phyloP scores from a whole-genome alignment of 768 basidiomycete species.

The Baorangia bicolor region DNA sequence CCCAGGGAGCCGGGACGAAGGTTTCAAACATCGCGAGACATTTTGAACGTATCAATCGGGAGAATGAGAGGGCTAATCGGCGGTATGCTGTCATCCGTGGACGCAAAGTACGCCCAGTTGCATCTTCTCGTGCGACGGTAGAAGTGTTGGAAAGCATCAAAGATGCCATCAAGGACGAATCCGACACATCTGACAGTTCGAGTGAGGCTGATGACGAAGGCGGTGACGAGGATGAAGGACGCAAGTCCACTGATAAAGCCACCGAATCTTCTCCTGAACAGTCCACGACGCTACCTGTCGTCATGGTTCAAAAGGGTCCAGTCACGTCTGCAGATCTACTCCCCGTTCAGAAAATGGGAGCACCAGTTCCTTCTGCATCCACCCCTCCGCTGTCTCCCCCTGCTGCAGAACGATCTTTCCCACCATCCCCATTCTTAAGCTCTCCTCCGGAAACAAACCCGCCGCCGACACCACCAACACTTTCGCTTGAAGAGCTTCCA shows the following conservation, averaged over 20 bases:
- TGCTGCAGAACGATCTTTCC: constrained; percentile 31
- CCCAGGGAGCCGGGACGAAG: constrained; percentile 54
- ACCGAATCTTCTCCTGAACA: constrained; percentile 34
- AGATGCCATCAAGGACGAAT: constrained; percentile 88
- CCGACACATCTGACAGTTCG: constrained; percentile 67
- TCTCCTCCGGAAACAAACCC: constrained; percentile 37
- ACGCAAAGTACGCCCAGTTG: constrained; percentile 85
- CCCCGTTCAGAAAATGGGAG: constrained; percentile 32
- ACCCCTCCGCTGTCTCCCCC: constrained; percentile 31
- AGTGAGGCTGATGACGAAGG: constrained; percentile 68
- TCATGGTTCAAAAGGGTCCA: constrained; percentile 10
- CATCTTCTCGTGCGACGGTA: constrained; percentile 83
- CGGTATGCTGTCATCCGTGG: constrained; percentile 86
- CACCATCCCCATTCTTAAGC: constrained; percentile 57
- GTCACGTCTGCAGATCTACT: background rate
- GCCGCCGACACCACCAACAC: constrained; percentile 46
- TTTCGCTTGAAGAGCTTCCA: constrained; percentile 52
- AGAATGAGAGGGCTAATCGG: constrained; percentile 70
- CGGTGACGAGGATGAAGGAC: constrained; percentile 53
- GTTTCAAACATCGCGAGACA: constrained; percentile 89
- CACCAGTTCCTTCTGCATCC: constrained; percentile 12
- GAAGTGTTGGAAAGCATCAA: constrained; percentile 86
- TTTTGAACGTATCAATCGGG: constrained; percentile 81
- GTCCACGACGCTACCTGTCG: constrained; percentile 28
- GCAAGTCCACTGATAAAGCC: constrained; percentile 28